Evolutionary conservation across 495 filamentous ascomycete genomes (phyloP), one percentile per base, ranked within the genome.

Genomic region (Aspergillus homomorphus): DNA sequence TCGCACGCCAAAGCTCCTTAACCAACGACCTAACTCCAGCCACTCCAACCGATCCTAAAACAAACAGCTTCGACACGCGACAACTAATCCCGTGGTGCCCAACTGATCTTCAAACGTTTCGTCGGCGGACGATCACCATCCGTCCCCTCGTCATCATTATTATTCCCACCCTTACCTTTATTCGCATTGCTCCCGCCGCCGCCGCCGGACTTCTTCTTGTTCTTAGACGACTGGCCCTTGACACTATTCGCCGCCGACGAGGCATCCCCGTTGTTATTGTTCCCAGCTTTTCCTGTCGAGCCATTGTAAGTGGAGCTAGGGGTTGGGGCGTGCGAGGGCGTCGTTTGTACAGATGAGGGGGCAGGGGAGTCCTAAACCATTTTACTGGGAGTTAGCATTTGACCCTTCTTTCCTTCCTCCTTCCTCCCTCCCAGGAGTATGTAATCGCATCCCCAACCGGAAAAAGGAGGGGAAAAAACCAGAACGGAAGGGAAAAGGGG

Each of bases 71-170:
- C n/a, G n/a, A n/a, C n/a, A n/a, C n/a, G n/a, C 20, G 20, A 57
- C 49, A 19, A 10, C 33, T 72, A 78, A 57, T 79, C 75, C 38
- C 76, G 64, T 19, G 70, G 64, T 19, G 70, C 77, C 67, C 80
- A 82, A 46, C 71, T 81, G 43, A 82, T 77, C 67, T 82, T 82
- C 67, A 82, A 66, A 50, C 80, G 67, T 65, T 82, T 81, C 33
- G 71, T 64, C 41, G 72, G 69, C 53, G 75, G 77, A 42, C 75
- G 77, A 54, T 76, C 77, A 14, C 67, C 74, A 38, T 77, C 76
- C 28, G 79, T 78, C 6, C 77, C 74, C 7, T 79, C 77, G 2
- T 73, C 72, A 42, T 70, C 63, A 16, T 64, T 66, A 24, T 42
- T 38, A 38, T 38, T 38, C 33, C 4, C 46, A 10, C 24, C 48